These are phyloP conservation scores for Ceratobasidium sp. DNA, from an alignment of 1,284 basidiomycete species.

Conservation along the genomic window DNA sequence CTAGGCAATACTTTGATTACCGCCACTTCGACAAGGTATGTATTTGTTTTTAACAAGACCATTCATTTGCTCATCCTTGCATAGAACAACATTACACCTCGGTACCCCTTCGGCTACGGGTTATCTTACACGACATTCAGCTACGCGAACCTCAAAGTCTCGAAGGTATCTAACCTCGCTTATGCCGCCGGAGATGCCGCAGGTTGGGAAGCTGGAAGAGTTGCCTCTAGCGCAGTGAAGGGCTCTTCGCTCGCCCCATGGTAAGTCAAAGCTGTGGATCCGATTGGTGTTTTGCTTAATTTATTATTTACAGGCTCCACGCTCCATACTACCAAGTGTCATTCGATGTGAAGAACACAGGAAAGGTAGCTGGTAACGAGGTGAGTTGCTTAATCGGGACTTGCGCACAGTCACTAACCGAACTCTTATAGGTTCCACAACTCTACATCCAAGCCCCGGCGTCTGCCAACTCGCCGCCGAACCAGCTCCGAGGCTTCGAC, in stretches of 20 bases:
- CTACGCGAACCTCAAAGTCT: constrained; percentile 52
- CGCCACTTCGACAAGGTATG: constrained; percentile 49
- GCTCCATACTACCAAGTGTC: constrained; percentile 41
- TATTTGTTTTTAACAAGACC: neutral
- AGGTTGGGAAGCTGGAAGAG: constrained; percentile 30
- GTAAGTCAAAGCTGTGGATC: constrained; percentile 1
- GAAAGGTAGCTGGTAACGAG: constrained; percentile 31
- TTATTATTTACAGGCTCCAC: constrained; percentile 36
- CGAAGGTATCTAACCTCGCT: constrained; percentile 1
- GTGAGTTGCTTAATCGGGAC: no score
- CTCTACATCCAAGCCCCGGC: constrained; percentile 48
- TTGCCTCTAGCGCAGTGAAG: constrained; percentile 16
- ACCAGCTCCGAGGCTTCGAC: constrained; percentile 58
- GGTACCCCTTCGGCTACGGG: constrained; percentile 64
- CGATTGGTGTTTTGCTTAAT: neutral
- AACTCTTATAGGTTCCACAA: constrained; percentile 43
- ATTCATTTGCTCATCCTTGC: neutral
- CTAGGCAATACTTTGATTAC: constrained; percentile 50
- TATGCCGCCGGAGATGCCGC: constrained; percentile 16
- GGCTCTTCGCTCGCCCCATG: constrained; percentile 44
- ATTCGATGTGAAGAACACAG: constrained; percentile 45
- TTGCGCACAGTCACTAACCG: no score
- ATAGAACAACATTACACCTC: constrained; percentile 55
- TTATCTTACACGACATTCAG: constrained; percentile 62
- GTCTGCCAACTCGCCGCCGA: constrained; percentile 46